phyloP scores from a whole-genome alignment of 768 basidiomycete genomes.

The Tephrocybe sp. region DNA sequence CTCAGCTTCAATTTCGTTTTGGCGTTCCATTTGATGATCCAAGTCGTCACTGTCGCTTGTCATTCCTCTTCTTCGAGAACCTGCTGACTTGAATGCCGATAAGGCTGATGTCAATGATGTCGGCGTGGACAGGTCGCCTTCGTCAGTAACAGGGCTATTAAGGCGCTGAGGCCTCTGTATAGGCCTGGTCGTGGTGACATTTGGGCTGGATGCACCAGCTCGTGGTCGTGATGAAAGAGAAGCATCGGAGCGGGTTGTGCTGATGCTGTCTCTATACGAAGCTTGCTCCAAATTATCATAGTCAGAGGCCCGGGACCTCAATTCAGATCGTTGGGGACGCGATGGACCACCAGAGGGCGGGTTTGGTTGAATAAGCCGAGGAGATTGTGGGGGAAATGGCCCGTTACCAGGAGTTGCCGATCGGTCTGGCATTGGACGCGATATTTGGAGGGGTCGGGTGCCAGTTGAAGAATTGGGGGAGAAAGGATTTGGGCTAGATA shows the following conservation, averaged over 20 bases:
- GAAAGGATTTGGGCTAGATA: constrained; percentile 33
- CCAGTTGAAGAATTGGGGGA: constrained; percentile 32
- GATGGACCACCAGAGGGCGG: constrained; percentile 50
- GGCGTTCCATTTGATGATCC: constrained; percentile 56
- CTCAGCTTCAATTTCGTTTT: constrained; percentile 62
- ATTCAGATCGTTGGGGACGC: constrained; percentile 67
- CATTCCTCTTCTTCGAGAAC: constrained; percentile 52
- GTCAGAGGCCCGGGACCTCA: constrained; percentile 55
- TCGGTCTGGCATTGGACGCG: constrained; percentile 45
- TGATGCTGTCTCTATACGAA: constrained; percentile 48
- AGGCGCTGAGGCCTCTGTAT: constrained; percentile 29
- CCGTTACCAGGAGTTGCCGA: constrained; percentile 52
- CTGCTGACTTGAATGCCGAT: constrained; percentile 70
- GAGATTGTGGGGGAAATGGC: constrained; percentile 32
- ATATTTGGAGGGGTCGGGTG: constrained; percentile 61
- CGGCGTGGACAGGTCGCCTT: constrained; percentile 38
- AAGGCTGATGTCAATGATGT: constrained; percentile 53
- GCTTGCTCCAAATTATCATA: constrained; percentile 48
- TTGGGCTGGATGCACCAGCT: constrained; percentile 12
- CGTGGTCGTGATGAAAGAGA: constrained; percentile 11
- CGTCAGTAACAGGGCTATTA: constrained; percentile 29
- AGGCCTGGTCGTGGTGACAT: constrained; percentile 15
- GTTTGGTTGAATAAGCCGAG: constrained; percentile 34
- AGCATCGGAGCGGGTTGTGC: constrained; percentile 38
- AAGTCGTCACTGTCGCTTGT: constrained; percentile 50